These are phyloP conservation scores for Scytalidium sp. DNA, from an alignment of 2,329 filamentous ascomycete genomes.

Conservation along the genomic window DNA sequence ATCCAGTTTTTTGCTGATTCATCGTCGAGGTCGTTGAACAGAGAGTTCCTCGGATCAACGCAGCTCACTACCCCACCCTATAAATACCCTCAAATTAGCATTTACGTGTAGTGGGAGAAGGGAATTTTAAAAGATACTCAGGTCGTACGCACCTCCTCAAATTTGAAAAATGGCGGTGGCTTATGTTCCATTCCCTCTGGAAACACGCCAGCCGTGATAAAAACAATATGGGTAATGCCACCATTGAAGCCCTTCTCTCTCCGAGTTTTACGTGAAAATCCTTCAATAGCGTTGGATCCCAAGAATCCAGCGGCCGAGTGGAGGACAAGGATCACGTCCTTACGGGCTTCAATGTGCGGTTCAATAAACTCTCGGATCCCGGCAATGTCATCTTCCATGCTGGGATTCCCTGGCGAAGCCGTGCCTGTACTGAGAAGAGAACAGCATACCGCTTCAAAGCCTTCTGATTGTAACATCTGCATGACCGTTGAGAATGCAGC, in stretches of 20 bases:
- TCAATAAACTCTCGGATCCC: slow-evolving; percentile 13
- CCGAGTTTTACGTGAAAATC: slow-evolving; percentile 8
- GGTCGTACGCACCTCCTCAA: slow-evolving; percentile 7
- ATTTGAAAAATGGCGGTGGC: slow-evolving; percentile 14
- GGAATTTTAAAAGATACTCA: too few species aligned
- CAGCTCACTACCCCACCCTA: slow-evolving; percentile 1
- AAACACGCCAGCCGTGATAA: slow-evolving; percentile 15
- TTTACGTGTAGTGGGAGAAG: too few species aligned
- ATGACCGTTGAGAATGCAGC: slow-evolving; percentile 11
- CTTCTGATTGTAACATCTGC: slow-evolving; percentile 4
- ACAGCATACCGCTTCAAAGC: slow-evolving; percentile 2
- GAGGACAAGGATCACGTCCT: slow-evolving; percentile 17
- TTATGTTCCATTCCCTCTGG: slow-evolving; percentile 12
- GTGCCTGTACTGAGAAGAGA: slow-evolving; percentile 19
- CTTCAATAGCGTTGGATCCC: slow-evolving; percentile 18
- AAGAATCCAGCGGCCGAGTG: slow-evolving; percentile 22
- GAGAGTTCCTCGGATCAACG: background rate
- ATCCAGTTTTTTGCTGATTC: slow-evolving; percentile 6
- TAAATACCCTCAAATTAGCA: too few species aligned
- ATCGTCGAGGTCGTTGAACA: slow-evolving; percentile 9
- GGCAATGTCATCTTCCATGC: slow-evolving; percentile 19
- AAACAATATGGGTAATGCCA: slow-evolving; percentile 20
- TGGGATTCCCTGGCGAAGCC: slow-evolving; percentile 12
- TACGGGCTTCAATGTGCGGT: slow-evolving; percentile 11
- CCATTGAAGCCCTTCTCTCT: slow-evolving; percentile 8